Percentiles rank a stretch among this genome's conserved stretches.
phyloP scores from a whole-genome alignment of 345 rosid genomes.

The Lumnitzera littorea region DNA sequence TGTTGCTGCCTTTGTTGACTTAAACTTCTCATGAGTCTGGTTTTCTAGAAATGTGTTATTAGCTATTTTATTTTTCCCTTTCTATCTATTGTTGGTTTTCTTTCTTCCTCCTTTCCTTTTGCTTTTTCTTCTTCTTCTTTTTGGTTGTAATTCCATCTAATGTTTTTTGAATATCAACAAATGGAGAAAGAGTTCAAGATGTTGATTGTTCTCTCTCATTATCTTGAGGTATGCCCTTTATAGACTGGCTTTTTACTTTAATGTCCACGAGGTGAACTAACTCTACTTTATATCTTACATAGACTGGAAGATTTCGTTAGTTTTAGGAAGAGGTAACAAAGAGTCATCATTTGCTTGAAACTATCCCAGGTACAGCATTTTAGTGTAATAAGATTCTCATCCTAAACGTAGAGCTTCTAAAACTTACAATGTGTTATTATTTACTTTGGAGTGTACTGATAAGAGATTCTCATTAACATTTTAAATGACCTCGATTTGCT shows the following conservation, averaged over 20 bases:
- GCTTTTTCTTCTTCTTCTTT: not conserved
- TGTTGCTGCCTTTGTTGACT: too few species aligned
- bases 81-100: not conserved
- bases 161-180: slow-evolving; percentile 46
- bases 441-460: too few species aligned
- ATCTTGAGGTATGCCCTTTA: slow-evolving; percentile 60
- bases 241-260: not conserved
- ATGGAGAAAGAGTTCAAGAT: slow-evolving; percentile 97
- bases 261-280: not conserved
- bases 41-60: not conserved
- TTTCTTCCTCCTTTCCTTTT: not conserved
- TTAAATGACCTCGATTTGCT: too few species aligned
- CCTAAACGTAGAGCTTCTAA: not conserved
- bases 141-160: not conserved
- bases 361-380: slow-evolving; percentile 63
- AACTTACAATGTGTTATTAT: too few species aligned
- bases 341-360: slow-evolving; percentile 82
- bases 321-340: slow-evolving; percentile 97
- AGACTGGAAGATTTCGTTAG: slow-evolving; percentile 90
- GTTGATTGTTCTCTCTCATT: slow-evolving; percentile 85
- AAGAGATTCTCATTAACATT: too few species aligned
- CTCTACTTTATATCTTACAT: too few species aligned
- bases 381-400: not conserved
- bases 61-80: not conserved
- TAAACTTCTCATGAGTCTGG: too few species aligned